Conservation (phyloP, 441 rosid species). For the Mallotus repandus region DNA sequence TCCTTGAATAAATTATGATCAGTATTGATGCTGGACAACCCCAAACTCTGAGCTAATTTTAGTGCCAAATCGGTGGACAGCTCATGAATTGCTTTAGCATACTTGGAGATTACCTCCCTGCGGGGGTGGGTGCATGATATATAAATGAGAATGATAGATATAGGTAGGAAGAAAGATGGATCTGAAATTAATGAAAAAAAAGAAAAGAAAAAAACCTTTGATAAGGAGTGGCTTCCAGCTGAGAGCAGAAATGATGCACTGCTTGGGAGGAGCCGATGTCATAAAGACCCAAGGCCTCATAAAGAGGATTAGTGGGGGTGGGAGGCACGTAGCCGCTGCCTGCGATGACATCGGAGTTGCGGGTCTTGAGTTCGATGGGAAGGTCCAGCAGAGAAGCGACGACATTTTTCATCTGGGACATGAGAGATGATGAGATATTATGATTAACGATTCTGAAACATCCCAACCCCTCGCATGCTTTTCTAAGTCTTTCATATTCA, state of each 20-base stretch:
- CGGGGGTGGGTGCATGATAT: background rate
- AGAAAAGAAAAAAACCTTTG: conserved; percentile 45
- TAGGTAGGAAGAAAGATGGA: too few relatives aligned
- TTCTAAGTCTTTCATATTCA: conserved; percentile 34
- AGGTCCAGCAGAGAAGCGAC: conserved; percentile 59
- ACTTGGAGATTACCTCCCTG: conserved; percentile 55
- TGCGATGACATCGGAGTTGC: conserved; percentile 50
- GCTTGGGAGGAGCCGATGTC: conserved; percentile 51
- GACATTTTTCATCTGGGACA: conserved; percentile 63
- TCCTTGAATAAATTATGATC: conserved; percentile 32
- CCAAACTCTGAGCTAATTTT: conserved; percentile 54
- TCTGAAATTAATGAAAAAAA: too few relatives aligned
- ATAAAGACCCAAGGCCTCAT: conserved; percentile 71
- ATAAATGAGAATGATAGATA: too few relatives aligned
- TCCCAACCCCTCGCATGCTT: conserved; percentile 64
- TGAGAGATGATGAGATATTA: conserved; percentile 40
- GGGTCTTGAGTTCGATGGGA: conserved; percentile 55
- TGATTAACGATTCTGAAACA: conserved; percentile 78
- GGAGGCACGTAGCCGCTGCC: conserved; percentile 68
- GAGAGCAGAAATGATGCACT: conserved; percentile 52
- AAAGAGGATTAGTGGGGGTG: conserved; percentile 47
- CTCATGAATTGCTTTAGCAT: conserved; percentile 53
- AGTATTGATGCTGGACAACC: conserved; percentile 18
- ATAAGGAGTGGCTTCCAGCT: conserved; percentile 48
- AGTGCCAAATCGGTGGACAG: conserved; percentile 46